Conservation (phyloP, 257 asterid genomes). For the Nicotiana undulata region DNA sequence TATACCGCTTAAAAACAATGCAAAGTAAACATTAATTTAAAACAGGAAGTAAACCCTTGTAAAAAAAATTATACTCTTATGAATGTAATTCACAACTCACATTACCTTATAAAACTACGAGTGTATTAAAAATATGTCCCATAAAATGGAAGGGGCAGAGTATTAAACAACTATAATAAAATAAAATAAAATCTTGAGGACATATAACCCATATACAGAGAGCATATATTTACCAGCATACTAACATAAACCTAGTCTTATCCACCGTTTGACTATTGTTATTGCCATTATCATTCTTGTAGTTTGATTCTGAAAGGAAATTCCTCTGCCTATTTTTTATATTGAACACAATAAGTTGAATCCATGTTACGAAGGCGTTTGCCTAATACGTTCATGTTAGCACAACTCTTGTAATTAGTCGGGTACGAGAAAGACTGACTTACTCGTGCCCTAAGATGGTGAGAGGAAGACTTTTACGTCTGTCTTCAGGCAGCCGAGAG, state of each 20-base stretch:
- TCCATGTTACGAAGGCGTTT: not conserved
- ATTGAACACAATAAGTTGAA: not conserved
- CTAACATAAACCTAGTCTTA: not conserved
- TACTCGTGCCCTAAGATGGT: constrained; percentile 91
- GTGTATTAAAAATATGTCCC: too few species aligned
- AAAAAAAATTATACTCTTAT: too few species aligned
- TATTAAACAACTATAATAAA: too few species aligned
- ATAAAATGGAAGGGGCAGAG: too few species aligned
- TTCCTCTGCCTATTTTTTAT: not conserved
- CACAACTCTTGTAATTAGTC: not conserved
- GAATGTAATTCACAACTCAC: too few species aligned
- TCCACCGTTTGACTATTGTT: not conserved
- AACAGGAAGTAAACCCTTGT: too few species aligned
- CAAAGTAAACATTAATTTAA: too few species aligned
- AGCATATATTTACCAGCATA: not conserved
- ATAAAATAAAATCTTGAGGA: too few species aligned
- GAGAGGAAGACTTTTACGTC: constrained; percentile 38
- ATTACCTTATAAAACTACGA: too few species aligned
- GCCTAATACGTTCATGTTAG: not conserved
- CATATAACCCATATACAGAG: too few species aligned
- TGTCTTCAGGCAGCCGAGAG: constrained; percentile 44
- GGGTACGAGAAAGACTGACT: constrained; percentile 26
- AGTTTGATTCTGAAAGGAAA: not conserved
- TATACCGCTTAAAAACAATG: too few species aligned
- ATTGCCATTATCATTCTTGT: not conserved